phyloP scores from a whole-genome alignment of 352 stramenopile species.

The Globisporangium splendens region DNA sequence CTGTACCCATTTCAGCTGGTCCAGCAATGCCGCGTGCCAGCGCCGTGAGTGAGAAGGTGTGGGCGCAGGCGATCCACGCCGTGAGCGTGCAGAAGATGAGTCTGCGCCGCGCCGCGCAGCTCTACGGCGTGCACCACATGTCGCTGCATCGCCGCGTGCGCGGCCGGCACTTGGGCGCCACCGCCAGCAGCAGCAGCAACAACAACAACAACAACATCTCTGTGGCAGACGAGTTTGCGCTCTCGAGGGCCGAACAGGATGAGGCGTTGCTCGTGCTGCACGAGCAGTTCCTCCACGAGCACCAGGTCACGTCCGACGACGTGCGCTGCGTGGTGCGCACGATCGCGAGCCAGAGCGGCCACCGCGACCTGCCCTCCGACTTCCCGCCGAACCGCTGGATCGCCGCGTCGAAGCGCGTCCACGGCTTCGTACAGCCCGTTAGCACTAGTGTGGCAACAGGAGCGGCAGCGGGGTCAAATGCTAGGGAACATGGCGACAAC shows the following conservation, averaged over 20 bases:
- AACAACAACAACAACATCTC: too few species aligned
- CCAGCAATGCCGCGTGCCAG: slow-evolving; percentile 14
- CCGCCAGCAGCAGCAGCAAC: neutral
- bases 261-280: slow-evolving; percentile 45
- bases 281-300: slow-evolving; percentile 51
- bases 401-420: slow-evolving; percentile 46
- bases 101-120: slow-evolving; percentile 29
- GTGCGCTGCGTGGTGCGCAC: slow-evolving; percentile 62
- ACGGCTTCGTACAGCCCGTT: slow-evolving; percentile 27
- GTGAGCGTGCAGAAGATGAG: slow-evolving; percentile 47
- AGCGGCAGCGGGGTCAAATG: slow-evolving; percentile 8
- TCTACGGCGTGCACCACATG: slow-evolving; percentile 49
- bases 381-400: slow-evolving; percentile 55
- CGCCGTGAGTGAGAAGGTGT: slow-evolving; percentile 33
- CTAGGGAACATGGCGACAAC: too few species aligned
- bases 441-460: slow-evolving; percentile 8
- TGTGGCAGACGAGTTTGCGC: slow-evolving; percentile 16
- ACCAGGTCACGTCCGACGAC: slow-evolving; percentile 34
- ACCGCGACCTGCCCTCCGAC: slow-evolving; percentile 30
- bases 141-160: slow-evolving; percentile 27
- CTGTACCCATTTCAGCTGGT: too few species aligned
- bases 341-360: slow-evolving; percentile 40
- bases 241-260: slow-evolving; percentile 49
- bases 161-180: slow-evolving; percentile 1
- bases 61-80: slow-evolving; percentile 36